Conservation (phyloP, 176 grass and related monocot species). For the Cenchrus fungigraminus region DNA sequence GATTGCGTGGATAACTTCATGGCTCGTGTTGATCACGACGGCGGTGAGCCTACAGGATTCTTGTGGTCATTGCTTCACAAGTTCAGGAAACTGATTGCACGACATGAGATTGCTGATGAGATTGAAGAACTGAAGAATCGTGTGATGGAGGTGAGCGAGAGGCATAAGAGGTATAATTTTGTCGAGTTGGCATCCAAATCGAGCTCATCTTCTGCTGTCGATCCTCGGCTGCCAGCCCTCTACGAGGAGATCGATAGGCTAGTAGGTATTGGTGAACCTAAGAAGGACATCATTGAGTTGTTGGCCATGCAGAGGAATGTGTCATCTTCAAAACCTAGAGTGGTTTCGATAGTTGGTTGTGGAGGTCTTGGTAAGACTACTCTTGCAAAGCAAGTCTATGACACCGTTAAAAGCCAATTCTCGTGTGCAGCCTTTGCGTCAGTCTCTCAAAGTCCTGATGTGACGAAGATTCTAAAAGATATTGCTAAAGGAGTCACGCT, state of each 20-base stretch:
- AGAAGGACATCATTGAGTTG: neutral
- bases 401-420: neutral
- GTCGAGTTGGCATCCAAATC: neutral
- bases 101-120: no score
- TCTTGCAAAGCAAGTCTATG: slow-evolving; percentile 5
- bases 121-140: no score
- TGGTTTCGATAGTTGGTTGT: neutral
- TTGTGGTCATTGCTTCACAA: no score
- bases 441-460: neutral
- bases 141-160: no score
- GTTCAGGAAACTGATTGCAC: no score
- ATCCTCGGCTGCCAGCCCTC: neutral
- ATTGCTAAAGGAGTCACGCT: neutral
- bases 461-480: neutral
- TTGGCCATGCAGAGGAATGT: neutral
- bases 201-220: neutral
- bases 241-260: neutral
- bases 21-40: no score
- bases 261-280: neutral
- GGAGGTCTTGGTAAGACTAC: slow-evolving; percentile 35
- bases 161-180: neutral
- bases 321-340: neutral
- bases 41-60: no score
- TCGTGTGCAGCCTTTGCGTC: neutral
- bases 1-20: no score